Evolutionary conservation across 202 grass and related monocot genomes (phyloP), one percentile per base, ranked within the genome.

Genomic region (Schoenoplectus tabernaemontani): DNA sequence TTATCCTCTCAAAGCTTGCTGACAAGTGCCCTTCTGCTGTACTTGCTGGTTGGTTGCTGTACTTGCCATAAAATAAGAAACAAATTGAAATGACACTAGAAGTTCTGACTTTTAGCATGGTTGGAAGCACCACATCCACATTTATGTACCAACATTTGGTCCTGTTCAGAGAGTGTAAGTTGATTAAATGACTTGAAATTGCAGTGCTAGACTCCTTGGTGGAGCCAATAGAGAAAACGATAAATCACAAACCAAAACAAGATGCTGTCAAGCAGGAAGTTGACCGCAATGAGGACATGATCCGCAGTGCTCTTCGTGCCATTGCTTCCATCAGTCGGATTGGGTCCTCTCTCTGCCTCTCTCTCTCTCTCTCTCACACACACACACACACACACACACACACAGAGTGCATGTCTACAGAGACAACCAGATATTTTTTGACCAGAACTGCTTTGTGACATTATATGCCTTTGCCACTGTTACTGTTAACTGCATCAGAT

Each of bases 251-350:
- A 80, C 96, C 92, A 44, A 99, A 96, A 84, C 84, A 85, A 0
- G 96, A 99, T 89, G 96, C 96, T 15, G 96, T 99, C 81, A 99
- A 99, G 83, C 96, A 99, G 73, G 96, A 99, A 65, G 85, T 96
- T 43, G 96, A 99, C 53, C 90, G 90, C 48, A 99, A 99, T 33
- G 92, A 99, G 86, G 96, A 99, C 84, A 93, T 99, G 96, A 99
- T 99, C 43, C 88, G 96, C 20, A 99, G 96, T 78, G 90, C 96
- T 75, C 92, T 99, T 82, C 83, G 92, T 59, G 87, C 96, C 9
- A 89, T 99, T 75, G 85, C 92, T 61, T 93, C 96, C 63, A 79
- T 99, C 72, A 96, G 85, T 48, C 87, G 87, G 15, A 87, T 99
- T 59, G 94, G 96, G 92, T 99, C 33, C 56, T 62, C 48, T 34